Evolutionary conservation across 331 rosid genomes (phyloP), one percentile per base, ranked within the genome.

Genomic region (Prunus yedoensis): DNA sequence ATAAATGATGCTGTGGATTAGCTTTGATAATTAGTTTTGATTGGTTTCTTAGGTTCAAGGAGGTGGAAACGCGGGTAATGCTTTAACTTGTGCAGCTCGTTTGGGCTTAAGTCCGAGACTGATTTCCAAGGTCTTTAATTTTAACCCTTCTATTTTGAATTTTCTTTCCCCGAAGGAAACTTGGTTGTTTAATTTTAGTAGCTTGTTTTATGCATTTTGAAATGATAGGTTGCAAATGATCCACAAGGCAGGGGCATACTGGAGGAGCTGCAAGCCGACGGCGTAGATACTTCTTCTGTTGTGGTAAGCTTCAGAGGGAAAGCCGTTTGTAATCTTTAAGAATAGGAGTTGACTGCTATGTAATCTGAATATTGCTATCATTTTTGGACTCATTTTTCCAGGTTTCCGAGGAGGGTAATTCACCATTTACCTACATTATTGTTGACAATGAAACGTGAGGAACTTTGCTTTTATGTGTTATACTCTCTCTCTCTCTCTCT

Each of bases 61-160:
- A 60, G 99, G 99, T 11, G 99, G 97, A 66, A 94, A 92, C 60
- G 87, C 76, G 0, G 95, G 92, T 66, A 92, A 94, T 83, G 90
- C 97, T 57, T 66, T 94, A 70, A 89, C 97, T 60, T 88, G 96
- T 81, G 93, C 87, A 23, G 89, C 96, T 53, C 96, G 96, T 65
- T 80, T 94, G 87, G 99, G 97, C 56, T 83, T 94, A 77, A 86
- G 56, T 66, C 88, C 93, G 38, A 89, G 91, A 79, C 78, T 90
- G 17, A 88, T 92, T 83, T 89, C 99, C 57, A 94, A 85, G 96
- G 97, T 92, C 11, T 15, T 74, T 57, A 25, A 23, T 1, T 16
- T 21, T 0, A n/a, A 38, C 8, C 38, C 14, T 20, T 64, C 10
- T 52, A 4, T 2, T 8, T 43, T 20, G 5, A 41, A 20, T 5